These are phyloP conservation scores for Papiliotrema nemorosa DNA, from an alignment of 1,284 basidiomycete genomes.

Conservation along the genomic window DNA sequence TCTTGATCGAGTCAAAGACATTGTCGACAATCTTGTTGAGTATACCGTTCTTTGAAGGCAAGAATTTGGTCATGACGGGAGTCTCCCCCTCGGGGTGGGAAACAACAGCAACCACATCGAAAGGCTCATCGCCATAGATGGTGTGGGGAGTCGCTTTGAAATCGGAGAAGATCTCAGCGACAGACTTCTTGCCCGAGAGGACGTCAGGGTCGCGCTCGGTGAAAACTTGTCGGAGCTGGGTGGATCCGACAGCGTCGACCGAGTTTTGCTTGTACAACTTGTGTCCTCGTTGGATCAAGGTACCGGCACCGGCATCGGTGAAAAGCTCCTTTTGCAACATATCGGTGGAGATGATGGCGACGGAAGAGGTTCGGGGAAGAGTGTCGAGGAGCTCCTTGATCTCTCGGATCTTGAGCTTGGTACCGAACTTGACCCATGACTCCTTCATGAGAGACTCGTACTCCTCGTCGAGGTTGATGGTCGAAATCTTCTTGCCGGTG, in stretches of 20 bases:
- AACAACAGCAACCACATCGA: constrained; percentile 93
- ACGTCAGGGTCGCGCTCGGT: constrained; percentile 94
- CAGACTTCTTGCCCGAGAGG: constrained; percentile 74
- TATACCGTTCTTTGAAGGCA: constrained; percentile 80
- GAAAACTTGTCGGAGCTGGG: constrained; percentile 87
- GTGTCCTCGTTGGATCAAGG: constrained; percentile 95
- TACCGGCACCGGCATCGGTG: constrained; percentile 96
- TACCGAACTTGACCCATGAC: constrained; percentile 99
- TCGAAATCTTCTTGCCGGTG: constrained; percentile 87
- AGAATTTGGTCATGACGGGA: constrained; percentile 88
- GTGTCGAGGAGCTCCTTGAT: constrained; percentile 99
- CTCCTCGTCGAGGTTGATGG: constrained; percentile 99
- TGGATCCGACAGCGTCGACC: constrained; percentile 81
- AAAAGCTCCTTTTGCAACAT: constrained; percentile 97
- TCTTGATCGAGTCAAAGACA: constrained; percentile 91
- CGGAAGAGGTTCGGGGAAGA: constrained; percentile 94
- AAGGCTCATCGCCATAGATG: constrained; percentile 95
- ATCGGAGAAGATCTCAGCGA: constrained; percentile 81
- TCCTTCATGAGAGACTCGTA: constrained; percentile 96
- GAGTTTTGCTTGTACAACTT: constrained; percentile 88
- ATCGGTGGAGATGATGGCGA: constrained; percentile 93
- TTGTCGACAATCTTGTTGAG: constrained; percentile 96
- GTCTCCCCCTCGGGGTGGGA: constrained; percentile 84
- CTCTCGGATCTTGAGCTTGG: constrained; percentile 98
- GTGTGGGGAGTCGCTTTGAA: constrained; percentile 82